A percentile compares a stretch with the other conserved stretches of the same genome.
Conservation (phyloP, 202 grass and related monocot genomes). For the Musa balbisiana region DNA sequence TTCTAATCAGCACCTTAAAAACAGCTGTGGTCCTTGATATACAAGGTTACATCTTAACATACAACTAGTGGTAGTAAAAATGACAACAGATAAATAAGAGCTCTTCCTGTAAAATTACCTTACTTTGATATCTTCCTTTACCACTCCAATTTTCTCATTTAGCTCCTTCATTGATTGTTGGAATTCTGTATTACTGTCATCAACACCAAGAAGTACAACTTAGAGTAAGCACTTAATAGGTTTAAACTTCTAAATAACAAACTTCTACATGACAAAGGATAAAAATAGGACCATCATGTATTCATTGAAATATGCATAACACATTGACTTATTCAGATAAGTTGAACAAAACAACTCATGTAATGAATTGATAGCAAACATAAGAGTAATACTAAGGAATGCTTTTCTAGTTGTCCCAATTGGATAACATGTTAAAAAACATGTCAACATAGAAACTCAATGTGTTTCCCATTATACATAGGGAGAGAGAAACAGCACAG, state of each 20-base stretch:
- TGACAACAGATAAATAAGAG: slow-evolving; percentile 2
- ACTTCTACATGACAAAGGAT: not conserved
- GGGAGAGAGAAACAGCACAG: no score
- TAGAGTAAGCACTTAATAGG: not conserved
- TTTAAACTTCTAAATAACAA: not conserved
- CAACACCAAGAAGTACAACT: slow-evolving; percentile 26
- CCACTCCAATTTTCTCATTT: slow-evolving; percentile 72
- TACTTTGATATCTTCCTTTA: slow-evolving; percentile 86
- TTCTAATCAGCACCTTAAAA: slow-evolving; percentile 12
- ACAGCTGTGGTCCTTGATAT: not conserved
- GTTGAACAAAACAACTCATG: no score
- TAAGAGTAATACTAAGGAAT: no score
- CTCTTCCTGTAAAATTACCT: slow-evolving; percentile 43
- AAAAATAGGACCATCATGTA: not conserved
- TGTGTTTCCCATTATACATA: no score
- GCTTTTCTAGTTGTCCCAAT: no score
- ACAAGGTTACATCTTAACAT: not conserved
- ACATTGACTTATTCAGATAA: no score
- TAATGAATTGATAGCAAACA: no score
- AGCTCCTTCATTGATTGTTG: slow-evolving; percentile 82
- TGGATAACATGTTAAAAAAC: no score
- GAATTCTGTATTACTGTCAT: slow-evolving; percentile 73
- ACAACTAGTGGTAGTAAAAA: slow-evolving; percentile 14
- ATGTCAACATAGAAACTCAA: no score
- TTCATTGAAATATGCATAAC: not conserved